Evolutionary conservation across 1,139 yeast species (phyloP), one percentile per base, ranked within the genome.

Genomic region (Kodamaea anthophila): DNA sequence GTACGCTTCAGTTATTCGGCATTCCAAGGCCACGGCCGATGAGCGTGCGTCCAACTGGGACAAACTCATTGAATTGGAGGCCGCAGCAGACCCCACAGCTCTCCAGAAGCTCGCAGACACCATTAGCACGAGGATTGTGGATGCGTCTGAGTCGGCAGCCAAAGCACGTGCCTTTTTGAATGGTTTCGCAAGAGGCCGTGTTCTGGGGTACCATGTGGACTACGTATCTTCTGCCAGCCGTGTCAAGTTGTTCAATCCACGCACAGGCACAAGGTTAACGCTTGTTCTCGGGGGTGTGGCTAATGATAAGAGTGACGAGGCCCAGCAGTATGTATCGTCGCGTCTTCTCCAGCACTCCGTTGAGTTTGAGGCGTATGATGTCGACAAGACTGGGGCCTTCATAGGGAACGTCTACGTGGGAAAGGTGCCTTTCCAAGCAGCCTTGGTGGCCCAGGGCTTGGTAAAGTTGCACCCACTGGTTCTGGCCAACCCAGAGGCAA

Each of bases 21-120:
- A 83, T 54, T 77, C 79, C 48, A 78, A 77, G 51, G 86, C 82
- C 36, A 80, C 78, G 21, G 55, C 65, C 25, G 72, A 73, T 24
- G 86, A 79, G 48, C 70, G 87, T 42, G 77, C 94, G 1, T 69
- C 77, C 23, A 70, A 76, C 42, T 84, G 94, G 93, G 95, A 85
- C 49, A 68, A 66, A 33, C 65, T 85, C 34, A 55, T 83, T 28
- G 94, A 83, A 50, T 61, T 78, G 32, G 95, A 86, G 53, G 6
- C 21, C 21, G 21, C 27, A 4, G 21, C 15, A 3, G 21, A 18
- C 15, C 13, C 27, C 5, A 65, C 69, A 27, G 65, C 63, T 28
- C 79, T 91, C 14, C 66, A 62, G 41, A 70, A 65, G 32, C 65
- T 54, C 14, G 72, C 76, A 42, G 65, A 62, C 34, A 95, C 95